A percentile compares a stretch with the other conserved stretches of the same genome.
These are phyloP conservation scores for Entomortierella beljakovae DNA, from an alignment of 192 early-diverging fungal species.

Conservation along the genomic window DNA sequence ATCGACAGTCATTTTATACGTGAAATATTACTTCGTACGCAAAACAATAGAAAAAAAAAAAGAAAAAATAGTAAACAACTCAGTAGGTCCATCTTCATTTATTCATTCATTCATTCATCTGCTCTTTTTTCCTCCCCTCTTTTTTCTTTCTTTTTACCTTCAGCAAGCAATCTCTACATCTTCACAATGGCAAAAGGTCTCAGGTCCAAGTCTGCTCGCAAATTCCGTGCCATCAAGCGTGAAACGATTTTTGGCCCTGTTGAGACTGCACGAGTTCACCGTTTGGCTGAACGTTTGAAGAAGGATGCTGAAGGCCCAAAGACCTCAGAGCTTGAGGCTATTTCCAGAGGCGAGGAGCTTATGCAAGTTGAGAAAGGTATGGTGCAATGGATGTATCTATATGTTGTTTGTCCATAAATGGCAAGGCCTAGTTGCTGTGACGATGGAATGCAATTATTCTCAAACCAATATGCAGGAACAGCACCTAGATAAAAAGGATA, in stretches of 20 bases:
- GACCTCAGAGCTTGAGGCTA: conserved; percentile 52
- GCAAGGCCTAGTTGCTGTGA: too few species aligned
- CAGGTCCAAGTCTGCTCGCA: conserved; percentile 61
- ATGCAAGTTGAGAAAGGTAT: conserved; percentile 54
- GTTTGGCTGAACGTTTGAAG: conserved; percentile 56
- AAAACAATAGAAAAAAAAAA: conserved; percentile 3
- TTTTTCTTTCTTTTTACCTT: too few species aligned
- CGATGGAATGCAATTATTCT: too few species aligned
- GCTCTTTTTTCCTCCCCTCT: neutral
- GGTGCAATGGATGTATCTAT: neutral
- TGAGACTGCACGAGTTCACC: conserved; percentile 61
- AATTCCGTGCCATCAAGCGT: conserved; percentile 70
- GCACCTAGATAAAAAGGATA: too few species aligned
- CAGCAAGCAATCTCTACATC: neutral
- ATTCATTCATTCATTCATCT: neutral
- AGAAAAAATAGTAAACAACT: conserved; percentile 21
- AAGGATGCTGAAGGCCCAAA: conserved; percentile 52
- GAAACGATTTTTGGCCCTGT: conserved; percentile 64
- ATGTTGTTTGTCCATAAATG: too few species aligned
- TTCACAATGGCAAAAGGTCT: conserved; percentile 59
- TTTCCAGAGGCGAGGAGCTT: conserved; percentile 47
- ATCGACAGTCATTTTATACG: too few species aligned
- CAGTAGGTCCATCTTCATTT: neutral
- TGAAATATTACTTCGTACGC: neutral
- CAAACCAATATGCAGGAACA: too few species aligned